Base-by-base conservation (phyloP, 2,329 filamentous ascomycete genomes). In the Fusarium abutilonis region DNA sequence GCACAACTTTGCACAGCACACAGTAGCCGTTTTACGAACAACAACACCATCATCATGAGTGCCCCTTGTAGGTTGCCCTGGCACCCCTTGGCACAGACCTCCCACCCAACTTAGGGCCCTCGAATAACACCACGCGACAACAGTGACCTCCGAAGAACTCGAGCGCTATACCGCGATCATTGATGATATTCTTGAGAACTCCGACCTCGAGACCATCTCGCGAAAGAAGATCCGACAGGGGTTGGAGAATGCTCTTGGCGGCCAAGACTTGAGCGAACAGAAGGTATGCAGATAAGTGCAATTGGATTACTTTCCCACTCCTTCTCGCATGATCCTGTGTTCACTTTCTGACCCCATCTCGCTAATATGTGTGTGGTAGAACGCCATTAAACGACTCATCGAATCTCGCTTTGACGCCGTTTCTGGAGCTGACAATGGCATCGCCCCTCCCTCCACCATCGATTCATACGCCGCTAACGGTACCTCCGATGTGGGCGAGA, bases 401-500 rank as follows among this genome's bases (percentile, higher is more conserved):
- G 88, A 89, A 77, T 82, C 86, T 66, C 87, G 90, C 15, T 93
- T 93, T 74, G 90, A 93, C 70, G 84, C 88, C 53, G 84, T 89
- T 67, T 86, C 85, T 45, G 81, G 83, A 26, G 66, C 72, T 49
- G 68, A 76, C 69, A 83, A 87, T 60, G 80, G 83, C 82, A 54
- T 69, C 66, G 45, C 76, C 64, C 74, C 81, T 65, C 76, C 82
- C 45, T 61, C 72, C 13, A 64, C 72, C 9, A 64, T 72, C n/a
- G 65, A 70, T n/a, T 68, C 74, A 52, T 74, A 75, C 48, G 70
- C 73, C 15, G 68, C 72, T 38, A 69, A 73, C 60, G 78, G 72
- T 38, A 61, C 57, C 31, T 73, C 75, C 23, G 76, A 78, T 47
- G 71, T 73, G 29, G 75, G 73, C 57, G 80, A 83, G 68, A 81